These are phyloP conservation scores for Asterella californica DNA, from an alignment of 225 moss, liverwort and hornwort genomes.

Conservation along the genomic window DNA sequence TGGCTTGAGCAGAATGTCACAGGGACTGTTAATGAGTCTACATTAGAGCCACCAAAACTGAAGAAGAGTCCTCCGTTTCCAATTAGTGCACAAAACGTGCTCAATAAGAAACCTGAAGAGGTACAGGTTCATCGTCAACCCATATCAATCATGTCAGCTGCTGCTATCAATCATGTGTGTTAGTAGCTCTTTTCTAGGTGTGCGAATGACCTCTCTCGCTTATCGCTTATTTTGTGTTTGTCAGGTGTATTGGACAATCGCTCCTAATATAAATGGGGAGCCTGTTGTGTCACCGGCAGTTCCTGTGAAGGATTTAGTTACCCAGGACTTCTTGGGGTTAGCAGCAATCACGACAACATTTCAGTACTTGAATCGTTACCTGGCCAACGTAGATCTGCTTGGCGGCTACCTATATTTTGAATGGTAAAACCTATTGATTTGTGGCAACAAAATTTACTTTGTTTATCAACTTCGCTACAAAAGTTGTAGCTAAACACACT, in stretches of 20 bases:
- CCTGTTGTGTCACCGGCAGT: slow-evolving; percentile 39
- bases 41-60: slow-evolving; percentile 7
- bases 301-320: slow-evolving; percentile 15
- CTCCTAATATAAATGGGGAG: slow-evolving; percentile 21
- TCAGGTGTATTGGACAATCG: slow-evolving; percentile 40
- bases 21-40: slow-evolving; percentile 17
- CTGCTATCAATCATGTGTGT: background rate
- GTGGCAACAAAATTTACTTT: background rate
- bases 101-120: slow-evolving; percentile 17
- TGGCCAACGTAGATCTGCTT: slow-evolving; percentile 37
- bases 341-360: slow-evolving; percentile 37
- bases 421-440: slow-evolving; percentile 19
- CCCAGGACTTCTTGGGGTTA: slow-evolving; percentile 14
- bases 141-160: background rate
- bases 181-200: background rate
- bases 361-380: slow-evolving; percentile 24
- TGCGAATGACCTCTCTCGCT: background rate
- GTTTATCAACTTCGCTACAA: background rate
- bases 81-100: slow-evolving; percentile 28
- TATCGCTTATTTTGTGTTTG: background rate
- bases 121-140: background rate
- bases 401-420: slow-evolving; percentile 40
- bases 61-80: slow-evolving; percentile 23
- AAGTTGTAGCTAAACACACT: too few relatives aligned
- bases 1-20: slow-evolving; percentile 27